phyloP scores from a whole-genome alignment of 306 rosid genomes.

The Gastrolobium villosum region DNA sequence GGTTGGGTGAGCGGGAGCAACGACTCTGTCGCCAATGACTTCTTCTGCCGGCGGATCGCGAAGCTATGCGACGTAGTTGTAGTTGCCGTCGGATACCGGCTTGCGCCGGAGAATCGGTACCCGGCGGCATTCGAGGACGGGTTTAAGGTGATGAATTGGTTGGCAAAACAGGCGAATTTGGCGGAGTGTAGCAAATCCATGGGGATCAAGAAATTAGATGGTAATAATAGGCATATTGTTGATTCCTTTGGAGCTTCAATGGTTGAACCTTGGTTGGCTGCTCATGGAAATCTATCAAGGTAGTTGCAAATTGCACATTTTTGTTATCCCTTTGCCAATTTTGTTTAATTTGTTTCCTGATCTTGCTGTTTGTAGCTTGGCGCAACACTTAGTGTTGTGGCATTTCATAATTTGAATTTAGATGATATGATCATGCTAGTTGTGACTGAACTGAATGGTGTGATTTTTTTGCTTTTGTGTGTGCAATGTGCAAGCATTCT shows the following conservation, averaged over 20 bases:
- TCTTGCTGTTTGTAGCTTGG: constrained; percentile 34
- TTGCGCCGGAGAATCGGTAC: constrained; percentile 88
- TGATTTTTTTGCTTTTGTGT: not conserved
- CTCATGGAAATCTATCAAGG: constrained; percentile 95
- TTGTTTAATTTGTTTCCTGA: constrained; percentile 7
- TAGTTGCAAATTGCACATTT: constrained; percentile 49
- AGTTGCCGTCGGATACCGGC: constrained; percentile 82
- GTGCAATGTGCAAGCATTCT: not conserved
- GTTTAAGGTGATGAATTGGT: constrained; percentile 91
- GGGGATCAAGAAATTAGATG: constrained; percentile 75
- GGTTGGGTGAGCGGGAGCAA: constrained; percentile 99
- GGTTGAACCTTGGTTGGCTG: constrained; percentile 98
- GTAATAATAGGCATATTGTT: constrained; percentile 66
- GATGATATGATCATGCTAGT: constrained; percentile 6
- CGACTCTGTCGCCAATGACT: constrained; percentile 83
- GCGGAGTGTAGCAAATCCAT: constrained; percentile 85
- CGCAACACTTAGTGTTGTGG: not conserved
- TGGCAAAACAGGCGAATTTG: constrained; percentile 91
- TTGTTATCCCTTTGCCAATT: not conserved
- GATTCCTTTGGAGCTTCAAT: constrained; percentile 85
- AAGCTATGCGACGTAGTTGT: constrained; percentile 82
- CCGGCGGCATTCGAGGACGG: constrained; percentile 97
- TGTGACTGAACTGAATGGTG: constrained; percentile 42
- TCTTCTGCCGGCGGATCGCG: constrained; percentile 83
- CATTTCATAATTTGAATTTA: not conserved